Evolutionary conservation across 2,329 filamentous ascomycete species (phyloP), one percentile per base, ranked within the genome.

Genomic region (Sclerotinia minor): DNA sequence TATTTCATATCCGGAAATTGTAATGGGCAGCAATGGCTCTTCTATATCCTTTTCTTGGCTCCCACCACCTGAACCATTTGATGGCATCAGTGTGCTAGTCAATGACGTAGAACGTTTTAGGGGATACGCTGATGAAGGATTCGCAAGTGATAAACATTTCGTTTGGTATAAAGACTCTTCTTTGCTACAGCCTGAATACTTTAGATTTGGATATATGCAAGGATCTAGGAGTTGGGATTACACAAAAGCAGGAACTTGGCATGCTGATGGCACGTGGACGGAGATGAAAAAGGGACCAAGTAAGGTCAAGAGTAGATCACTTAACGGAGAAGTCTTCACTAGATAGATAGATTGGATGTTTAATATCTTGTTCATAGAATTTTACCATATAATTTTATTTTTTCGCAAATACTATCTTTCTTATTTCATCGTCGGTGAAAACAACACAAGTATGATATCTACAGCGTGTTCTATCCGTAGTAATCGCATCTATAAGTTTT

Each of bases 31-130:
- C 84, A 86, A 78, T 79, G 2, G 69, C 77, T 47, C 81, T 81
- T 29, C 79, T 71, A 45, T 76, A 49, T 71, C 71, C 1, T 77
- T 77, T 52, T 72, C 73, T 7, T 80, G 2, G 79, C 80, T 71
- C 19, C 70, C 79, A 21, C 78, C 79, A 15, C 81, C 82, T 19
- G 79, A 81, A 11, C 80, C 83, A 29, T 92, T 88, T 72, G 90
- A 94, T 73, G 92, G 92, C 17, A 84, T 96, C 69, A 92, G 89
- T 75, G 84, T 95, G 21, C 81, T 96, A 0, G 90, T 96, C 71
- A 95, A 96, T 75, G 92, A 96, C 73, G 92, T 96, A 0, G 92
- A 96, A 78, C 82, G 91, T 26, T 93, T 89, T 77, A 81, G 89
- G n/a, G 85, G 85, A 7, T 94, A 89, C 77, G 89, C 90, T 70